Evolutionary conservation across 202 grass and related monocot species (phyloP).

Genomic region (Schoenoplectus tabernaemontani): DNA sequence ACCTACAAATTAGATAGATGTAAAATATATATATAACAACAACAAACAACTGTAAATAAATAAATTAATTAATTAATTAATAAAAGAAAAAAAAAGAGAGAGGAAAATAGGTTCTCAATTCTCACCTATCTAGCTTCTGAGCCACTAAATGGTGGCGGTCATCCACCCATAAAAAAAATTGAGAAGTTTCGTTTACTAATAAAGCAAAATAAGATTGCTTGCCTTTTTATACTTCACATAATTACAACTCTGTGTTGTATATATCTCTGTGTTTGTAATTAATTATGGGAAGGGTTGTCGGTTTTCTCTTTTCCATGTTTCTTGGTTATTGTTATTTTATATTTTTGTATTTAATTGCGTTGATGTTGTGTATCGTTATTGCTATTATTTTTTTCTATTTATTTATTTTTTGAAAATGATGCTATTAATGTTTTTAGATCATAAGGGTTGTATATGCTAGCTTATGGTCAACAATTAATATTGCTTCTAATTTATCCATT

Average conservation of each 20-base stretch:
- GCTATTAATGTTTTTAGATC: not conserved
- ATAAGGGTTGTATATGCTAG: not conserved
- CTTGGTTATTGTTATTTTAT: not conserved
- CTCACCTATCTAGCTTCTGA: not conserved
- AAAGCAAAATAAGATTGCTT: too few relatives aligned
- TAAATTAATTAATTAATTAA: too few relatives aligned
- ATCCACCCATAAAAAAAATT: too few relatives aligned
- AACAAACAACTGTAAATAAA: not conserved
- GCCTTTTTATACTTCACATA: not conserved
- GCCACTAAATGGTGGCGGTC: not conserved
- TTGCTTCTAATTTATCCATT: not conserved
- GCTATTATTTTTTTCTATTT: not conserved
- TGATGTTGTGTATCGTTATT: not conserved
- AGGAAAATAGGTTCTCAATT: too few relatives aligned
- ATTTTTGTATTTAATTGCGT: not conserved
- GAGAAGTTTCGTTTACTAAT: too few relatives aligned
- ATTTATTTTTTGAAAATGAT: not conserved
- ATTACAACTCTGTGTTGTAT: not conserved
- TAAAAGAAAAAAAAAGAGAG: not conserved
- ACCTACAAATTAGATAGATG: not conserved
- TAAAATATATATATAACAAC: not conserved
- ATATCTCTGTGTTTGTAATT: not conserved
- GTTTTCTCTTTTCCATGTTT: not conserved
- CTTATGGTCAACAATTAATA: not conserved
- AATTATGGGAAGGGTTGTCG: not conserved